These are phyloP conservation scores for Eragrostis nindensis DNA, from an alignment of 176 grass and related monocot genomes.

Conservation along the genomic window DNA sequence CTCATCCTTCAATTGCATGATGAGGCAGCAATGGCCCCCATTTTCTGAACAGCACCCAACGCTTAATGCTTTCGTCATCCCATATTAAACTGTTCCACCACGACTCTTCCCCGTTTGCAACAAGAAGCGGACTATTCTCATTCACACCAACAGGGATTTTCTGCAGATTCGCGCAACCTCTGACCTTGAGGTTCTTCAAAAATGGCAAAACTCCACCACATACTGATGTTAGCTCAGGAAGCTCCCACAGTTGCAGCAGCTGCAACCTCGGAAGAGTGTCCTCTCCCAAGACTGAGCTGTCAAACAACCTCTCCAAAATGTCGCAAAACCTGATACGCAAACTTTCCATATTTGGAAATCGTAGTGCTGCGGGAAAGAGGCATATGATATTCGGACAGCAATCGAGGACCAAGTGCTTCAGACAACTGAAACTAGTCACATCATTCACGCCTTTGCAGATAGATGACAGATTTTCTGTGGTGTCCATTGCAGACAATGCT, in stretches of 20 bases:
- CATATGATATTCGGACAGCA: constrained; percentile 30
- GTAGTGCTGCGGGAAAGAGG: background rate
- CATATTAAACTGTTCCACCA: constrained; percentile 47
- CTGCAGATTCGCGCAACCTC: constrained; percentile 34
- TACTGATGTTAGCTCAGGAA: constrained; percentile 31
- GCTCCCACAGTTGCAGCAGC: constrained; percentile 43
- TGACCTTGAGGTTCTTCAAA: constrained; percentile 48
- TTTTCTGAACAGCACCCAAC: constrained; percentile 37
- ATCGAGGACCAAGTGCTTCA: constrained; percentile 29
- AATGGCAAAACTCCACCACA: constrained; percentile 43
- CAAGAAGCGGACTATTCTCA: constrained; percentile 39
- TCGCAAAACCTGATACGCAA: constrained; percentile 37
- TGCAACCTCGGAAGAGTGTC: constrained; percentile 37
- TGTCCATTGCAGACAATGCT: background rate
- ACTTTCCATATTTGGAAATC: background rate
- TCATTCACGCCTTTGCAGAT: constrained; percentile 13
- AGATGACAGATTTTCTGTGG: constrained; percentile 21
- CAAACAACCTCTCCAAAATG: constrained; percentile 21
- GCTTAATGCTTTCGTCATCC: constrained; percentile 40
- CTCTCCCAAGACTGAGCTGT: background rate
- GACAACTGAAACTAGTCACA: constrained; percentile 33
- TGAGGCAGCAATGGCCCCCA: constrained; percentile 44
- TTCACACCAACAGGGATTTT: constrained; percentile 43
- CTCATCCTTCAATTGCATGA: constrained; percentile 43
- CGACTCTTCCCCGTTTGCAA: background rate